Evolutionary conservation across 2,329 filamentous ascomycete species (phyloP).

Genomic region (Cryphonectria radicalis): DNA sequence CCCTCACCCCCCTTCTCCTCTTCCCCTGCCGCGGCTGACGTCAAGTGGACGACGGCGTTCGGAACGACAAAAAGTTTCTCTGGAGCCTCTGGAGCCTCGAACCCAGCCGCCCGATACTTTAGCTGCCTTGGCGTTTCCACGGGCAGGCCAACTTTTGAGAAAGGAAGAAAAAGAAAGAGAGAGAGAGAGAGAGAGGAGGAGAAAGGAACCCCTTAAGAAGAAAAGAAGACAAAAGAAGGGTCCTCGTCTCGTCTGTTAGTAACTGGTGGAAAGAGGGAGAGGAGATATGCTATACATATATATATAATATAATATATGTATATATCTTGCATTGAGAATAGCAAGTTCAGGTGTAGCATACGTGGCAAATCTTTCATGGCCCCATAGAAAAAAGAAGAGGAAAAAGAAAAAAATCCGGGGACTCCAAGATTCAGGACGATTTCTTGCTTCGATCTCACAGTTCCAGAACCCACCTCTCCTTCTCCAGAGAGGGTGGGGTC

Average conservation of each 20-base stretch:
- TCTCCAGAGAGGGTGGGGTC: constrained; percentile 24
- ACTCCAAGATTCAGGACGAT: constrained; percentile 11
- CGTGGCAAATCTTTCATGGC: background rate
- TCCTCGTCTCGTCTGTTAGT: too few species aligned
- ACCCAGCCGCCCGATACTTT: background rate
- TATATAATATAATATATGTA: too few species aligned
- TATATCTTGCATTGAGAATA: too few species aligned
- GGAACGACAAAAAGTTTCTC: constrained; percentile 2
- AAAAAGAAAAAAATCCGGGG: background rate
- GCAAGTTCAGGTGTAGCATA: too few species aligned
- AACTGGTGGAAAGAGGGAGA: background rate
- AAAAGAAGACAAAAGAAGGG: background rate
- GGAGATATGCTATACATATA: too few species aligned
- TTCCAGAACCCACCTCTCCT: constrained; percentile 19
- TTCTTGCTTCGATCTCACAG: background rate
- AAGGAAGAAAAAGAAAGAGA: background rate
- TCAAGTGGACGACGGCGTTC: constrained; percentile 20
- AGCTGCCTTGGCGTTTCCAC: background rate
- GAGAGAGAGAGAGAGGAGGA: background rate
- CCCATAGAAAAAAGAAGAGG: background rate
- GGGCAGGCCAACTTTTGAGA: background rate
- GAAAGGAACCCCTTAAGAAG: background rate
- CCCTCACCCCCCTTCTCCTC: fast-evolving
- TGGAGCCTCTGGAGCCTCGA: constrained; percentile 2
- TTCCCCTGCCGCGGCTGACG: constrained; percentile 18